Evolutionary conservation across 352 stramenopile species (phyloP).

Genomic region (Elongisporangium prolatum): DNA sequence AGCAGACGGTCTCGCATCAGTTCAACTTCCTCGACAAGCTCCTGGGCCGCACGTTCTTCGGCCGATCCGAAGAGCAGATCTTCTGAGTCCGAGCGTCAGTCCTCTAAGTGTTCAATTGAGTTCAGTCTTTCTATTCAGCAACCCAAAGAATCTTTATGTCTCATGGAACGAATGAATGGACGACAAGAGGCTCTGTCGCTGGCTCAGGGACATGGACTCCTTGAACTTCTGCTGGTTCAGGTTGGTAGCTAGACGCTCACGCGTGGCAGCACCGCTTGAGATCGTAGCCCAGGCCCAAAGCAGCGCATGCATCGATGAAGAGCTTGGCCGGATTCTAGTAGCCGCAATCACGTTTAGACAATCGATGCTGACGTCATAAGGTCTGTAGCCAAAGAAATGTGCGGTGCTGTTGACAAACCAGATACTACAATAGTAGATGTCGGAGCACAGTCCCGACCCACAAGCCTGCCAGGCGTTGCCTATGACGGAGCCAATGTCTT

Average conservation of each 20-base stretch:
- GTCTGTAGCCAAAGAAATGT: slow-evolving; percentile 96
- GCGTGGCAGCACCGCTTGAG: slow-evolving; percentile 82
- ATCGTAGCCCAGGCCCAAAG: slow-evolving; percentile 85
- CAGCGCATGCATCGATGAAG: slow-evolving; percentile 89
- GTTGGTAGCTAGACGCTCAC: slow-evolving; percentile 39
- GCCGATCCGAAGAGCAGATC: slow-evolving; percentile 71
- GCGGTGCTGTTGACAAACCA: slow-evolving; percentile 96
- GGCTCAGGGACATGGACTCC: slow-evolving; percentile 16
- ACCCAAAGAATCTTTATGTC: background rate
- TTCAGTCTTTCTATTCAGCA: background rate
- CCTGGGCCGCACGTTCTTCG: slow-evolving; percentile 71
- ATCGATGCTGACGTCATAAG: slow-evolving; percentile 92
- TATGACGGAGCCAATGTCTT: slow-evolving; percentile 81
- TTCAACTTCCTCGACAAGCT: slow-evolving; percentile 57
- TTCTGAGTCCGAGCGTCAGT: slow-evolving; percentile 15
- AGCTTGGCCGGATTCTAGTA: slow-evolving; percentile 97
- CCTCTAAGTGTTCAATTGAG: background rate
- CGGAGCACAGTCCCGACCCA: slow-evolving; percentile 90
- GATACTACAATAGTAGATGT: too few relatives aligned
- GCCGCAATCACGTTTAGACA: too few relatives aligned
- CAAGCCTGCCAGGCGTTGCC: slow-evolving; percentile 90
- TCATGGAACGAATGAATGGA: background rate
- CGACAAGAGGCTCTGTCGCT: background rate
- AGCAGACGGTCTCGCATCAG: slow-evolving; percentile 36
- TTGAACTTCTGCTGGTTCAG: slow-evolving; percentile 36